Evolutionary conservation across 2,329 filamentous ascomycete genomes (phyloP), one percentile per base, ranked within the genome.

Genomic region (Aspergillus sclerotialis): DNA sequence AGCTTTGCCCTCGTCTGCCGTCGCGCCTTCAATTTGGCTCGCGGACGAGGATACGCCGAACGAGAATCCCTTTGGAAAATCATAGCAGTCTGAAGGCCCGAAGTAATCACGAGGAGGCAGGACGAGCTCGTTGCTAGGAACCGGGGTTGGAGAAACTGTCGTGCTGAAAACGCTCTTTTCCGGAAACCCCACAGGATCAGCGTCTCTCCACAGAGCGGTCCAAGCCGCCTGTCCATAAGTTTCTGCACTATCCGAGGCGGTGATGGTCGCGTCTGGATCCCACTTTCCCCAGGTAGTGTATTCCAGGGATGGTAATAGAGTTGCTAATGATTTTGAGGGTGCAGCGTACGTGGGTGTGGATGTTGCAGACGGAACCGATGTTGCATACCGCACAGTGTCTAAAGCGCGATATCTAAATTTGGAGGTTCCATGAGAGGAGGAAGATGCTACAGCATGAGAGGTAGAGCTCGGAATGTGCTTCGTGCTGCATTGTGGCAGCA

Each of bases 81-180:
- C 38, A 16, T 55, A 56, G 35, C 52, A 56, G 33, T 55, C 50
- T 0, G 41, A 49, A 0, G 70, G 64, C 0, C 59, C 61, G 36
- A 73, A 71, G 38, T 72, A 73, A 31, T 72, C 67, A 2, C 59
- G 50, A 0, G 76, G 75, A 0, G 75, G 76, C 0, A 76, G 60
- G 5, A 78, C 57, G 1, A 80, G 61, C 37, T 78, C 72, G 34
- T 58, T 69, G 1, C 62, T 72, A 0, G 74, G 69, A 1, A 80
- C 54, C 0, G 74, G 64, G 0, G 73, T 79, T 0, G 75, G 72
- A 4, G 58, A 63, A 2, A 75, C 73, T 0, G 75, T 78, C 0
- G 73, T 73, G 2, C 62, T 63, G 40, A 67, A 65, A n/a, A 67
- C 41, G 1, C 54, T 51, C n/a, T 54, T 50, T 11, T 55, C 42